phyloP scores from a whole-genome alignment of 1,284 basidiomycete genomes.

The Sphagnurus paluster region DNA sequence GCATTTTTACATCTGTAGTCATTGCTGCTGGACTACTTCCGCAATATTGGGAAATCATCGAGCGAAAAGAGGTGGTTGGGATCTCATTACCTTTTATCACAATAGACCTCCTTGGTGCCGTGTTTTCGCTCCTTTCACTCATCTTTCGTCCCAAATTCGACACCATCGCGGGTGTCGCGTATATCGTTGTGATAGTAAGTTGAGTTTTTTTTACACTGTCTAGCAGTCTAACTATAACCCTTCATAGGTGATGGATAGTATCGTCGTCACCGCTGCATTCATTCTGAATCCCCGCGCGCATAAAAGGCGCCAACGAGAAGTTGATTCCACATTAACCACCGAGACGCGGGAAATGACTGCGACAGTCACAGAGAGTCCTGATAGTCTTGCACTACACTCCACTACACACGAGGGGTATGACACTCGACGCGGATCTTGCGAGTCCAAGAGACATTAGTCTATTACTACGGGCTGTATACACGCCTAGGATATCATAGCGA shows the following conservation, averaged over 20 bases:
- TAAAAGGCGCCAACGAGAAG: constrained; percentile 25
- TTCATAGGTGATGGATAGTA: constrained; percentile 55
- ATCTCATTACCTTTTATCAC: constrained; percentile 72
- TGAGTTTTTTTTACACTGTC: neutral
- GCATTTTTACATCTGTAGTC: constrained; percentile 62
- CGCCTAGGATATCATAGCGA: constrained; percentile 10
- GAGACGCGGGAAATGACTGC: constrained; percentile 8
- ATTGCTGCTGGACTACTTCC: constrained; percentile 64
- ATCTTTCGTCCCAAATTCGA: constrained; percentile 71
- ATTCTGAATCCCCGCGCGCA: constrained; percentile 60
- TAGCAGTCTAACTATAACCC: neutral
- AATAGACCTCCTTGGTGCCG: constrained; percentile 71
- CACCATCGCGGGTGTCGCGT: constrained; percentile 63
- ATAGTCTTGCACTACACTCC: neutral
- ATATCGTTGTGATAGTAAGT: constrained; percentile 58
- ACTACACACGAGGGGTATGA: too few relatives aligned
- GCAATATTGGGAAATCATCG: constrained; percentile 72
- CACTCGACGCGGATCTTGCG: neutral
- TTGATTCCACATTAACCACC: constrained; percentile 8
- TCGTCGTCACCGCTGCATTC: constrained; percentile 17
- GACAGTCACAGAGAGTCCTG: constrained; percentile 5
- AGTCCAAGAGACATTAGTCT: constrained; percentile 1
- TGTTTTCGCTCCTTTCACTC: constrained; percentile 72
- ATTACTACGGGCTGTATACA: constrained; percentile 24
- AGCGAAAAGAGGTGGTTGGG: constrained; percentile 68